phyloP scores from a whole-genome alignment of 768 basidiomycete species.

The Boletus patriciae region DNA sequence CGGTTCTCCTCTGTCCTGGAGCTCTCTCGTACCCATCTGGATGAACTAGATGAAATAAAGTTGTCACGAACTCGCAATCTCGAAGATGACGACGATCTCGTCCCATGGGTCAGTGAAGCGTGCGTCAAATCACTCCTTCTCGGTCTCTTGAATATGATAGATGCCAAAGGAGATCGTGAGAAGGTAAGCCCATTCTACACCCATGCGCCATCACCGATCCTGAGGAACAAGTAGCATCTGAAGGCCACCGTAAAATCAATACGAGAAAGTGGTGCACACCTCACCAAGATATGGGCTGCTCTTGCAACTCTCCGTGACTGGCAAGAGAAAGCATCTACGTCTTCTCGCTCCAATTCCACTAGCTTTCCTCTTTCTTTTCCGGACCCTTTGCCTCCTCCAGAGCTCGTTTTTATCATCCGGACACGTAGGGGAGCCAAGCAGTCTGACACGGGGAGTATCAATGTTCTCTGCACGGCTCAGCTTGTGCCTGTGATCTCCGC shows the following conservation, averaged over 20 bases:
- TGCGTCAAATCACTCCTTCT: constrained; percentile 65
- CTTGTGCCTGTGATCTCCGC: constrained; percentile 64
- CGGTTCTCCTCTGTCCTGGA: constrained; percentile 59
- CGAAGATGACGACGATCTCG: constrained; percentile 39
- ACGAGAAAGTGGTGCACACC: constrained; percentile 50
- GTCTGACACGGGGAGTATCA: constrained; percentile 29
- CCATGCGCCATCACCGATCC: not conserved
- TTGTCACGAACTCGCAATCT: constrained; percentile 32
- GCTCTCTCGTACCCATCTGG: constrained; percentile 49
- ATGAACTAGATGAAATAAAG: constrained; percentile 62
- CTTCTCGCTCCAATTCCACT: constrained; percentile 13
- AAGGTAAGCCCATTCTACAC: constrained; percentile 21
- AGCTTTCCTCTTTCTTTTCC: constrained; percentile 42
- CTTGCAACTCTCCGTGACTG: constrained; percentile 49
- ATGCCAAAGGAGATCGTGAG: constrained; percentile 42
- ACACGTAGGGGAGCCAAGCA: constrained; percentile 47
- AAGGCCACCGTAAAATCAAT: constrained; percentile 51
- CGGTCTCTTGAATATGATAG: constrained; percentile 56
- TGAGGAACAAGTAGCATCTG: constrained; percentile 10
- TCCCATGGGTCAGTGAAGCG: constrained; percentile 63
- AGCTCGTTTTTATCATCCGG: constrained; percentile 38
- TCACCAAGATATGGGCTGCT: constrained; percentile 63
- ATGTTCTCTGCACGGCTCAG: constrained; percentile 51
- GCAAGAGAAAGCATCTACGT: constrained; percentile 20
- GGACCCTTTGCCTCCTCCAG: constrained; percentile 59